Conservation (phyloP, 148 eudicot species). For the Amaranthus palmeri region DNA sequence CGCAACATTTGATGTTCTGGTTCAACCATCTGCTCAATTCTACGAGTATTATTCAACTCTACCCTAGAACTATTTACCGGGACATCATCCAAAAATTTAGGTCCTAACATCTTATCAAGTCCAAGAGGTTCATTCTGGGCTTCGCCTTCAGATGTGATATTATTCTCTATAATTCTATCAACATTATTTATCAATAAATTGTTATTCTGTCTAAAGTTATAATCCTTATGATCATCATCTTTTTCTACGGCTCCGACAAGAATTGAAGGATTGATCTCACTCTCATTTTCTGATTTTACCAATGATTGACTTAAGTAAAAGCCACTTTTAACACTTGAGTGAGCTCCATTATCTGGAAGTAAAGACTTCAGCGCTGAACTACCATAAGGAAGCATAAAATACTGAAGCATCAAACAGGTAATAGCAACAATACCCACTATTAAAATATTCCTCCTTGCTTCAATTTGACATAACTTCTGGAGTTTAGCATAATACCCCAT, state of each 20-base stretch:
- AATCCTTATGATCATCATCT: slow-evolving; percentile 1
- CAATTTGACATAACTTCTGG: slow-evolving; percentile 41
- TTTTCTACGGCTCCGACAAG: slow-evolving; percentile 14
- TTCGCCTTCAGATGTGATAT: slow-evolving; percentile 18
- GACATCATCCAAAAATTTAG: slow-evolving; percentile 7
- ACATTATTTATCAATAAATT: not conserved
- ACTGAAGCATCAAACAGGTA: slow-evolving; percentile 63
- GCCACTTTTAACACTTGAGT: slow-evolving; percentile 7
- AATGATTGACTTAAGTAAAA: slow-evolving; percentile 16
- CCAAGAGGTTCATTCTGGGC: slow-evolving; percentile 20
- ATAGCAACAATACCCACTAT: slow-evolving; percentile 53
- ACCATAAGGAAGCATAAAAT: slow-evolving; percentile 63
- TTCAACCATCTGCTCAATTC: slow-evolving; percentile 20
- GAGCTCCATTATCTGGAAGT: slow-evolving; percentile 33
- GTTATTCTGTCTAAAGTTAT: slow-evolving; percentile 17
- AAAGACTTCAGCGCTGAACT: slow-evolving; percentile 42
- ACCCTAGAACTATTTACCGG: not conserved
- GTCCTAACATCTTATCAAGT: slow-evolving; percentile 12
- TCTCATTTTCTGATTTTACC: slow-evolving; percentile 15
- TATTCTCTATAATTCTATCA: not conserved
- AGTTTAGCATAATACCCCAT: slow-evolving; percentile 47
- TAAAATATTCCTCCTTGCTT: slow-evolving; percentile 48
- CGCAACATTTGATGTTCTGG: slow-evolving; percentile 15
- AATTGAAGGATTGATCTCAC: slow-evolving; percentile 14
- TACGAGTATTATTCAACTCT: slow-evolving; percentile 13